A percentile compares a stretch with the other conserved stretches of the same genome.
Evolutionary conservation across 345 rosid genomes (phyloP).

Genomic region (Salix koriyanagi): DNA sequence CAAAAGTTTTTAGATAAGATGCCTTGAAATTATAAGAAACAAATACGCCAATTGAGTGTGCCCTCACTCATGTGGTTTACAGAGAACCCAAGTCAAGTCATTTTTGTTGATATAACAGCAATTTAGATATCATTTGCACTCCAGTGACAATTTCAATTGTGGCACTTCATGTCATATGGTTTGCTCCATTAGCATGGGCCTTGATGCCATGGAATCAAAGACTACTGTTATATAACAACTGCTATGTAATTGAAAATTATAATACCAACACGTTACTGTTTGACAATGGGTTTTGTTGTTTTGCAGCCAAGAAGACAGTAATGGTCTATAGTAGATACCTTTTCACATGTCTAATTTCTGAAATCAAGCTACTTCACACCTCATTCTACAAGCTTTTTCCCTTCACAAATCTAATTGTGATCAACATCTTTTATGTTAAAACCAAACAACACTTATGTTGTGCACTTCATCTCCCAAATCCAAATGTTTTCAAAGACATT

Average conservation of each 20-base stretch:
- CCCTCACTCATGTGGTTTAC: background rate
- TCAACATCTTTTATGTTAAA: background rate
- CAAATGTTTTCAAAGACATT: background rate
- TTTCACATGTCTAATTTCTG: no score
- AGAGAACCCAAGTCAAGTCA: background rate
- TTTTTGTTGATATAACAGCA: background rate
- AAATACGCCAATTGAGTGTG: background rate
- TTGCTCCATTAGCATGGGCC: background rate
- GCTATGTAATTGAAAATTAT: no score
- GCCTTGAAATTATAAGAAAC: background rate
- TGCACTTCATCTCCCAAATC: background rate
- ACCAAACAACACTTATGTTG: background rate
- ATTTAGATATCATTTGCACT: background rate
- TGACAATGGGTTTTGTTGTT: background rate
- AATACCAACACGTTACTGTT: background rate
- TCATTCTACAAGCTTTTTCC: background rate
- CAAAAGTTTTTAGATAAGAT: conserved; percentile 20
- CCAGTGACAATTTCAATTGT: background rate
- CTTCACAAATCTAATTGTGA: background rate
- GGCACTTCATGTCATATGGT: background rate
- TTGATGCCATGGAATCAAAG: background rate
- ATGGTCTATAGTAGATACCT: no score
- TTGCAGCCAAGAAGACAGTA: background rate
- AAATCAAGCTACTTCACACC: background rate
- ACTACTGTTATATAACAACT: no score